Percentiles rank a stretch among this genome's conserved stretches.
Conservation (phyloP, 2,329 filamentous ascomycete genomes). For the Ophiostoma angusticollis region DNA sequence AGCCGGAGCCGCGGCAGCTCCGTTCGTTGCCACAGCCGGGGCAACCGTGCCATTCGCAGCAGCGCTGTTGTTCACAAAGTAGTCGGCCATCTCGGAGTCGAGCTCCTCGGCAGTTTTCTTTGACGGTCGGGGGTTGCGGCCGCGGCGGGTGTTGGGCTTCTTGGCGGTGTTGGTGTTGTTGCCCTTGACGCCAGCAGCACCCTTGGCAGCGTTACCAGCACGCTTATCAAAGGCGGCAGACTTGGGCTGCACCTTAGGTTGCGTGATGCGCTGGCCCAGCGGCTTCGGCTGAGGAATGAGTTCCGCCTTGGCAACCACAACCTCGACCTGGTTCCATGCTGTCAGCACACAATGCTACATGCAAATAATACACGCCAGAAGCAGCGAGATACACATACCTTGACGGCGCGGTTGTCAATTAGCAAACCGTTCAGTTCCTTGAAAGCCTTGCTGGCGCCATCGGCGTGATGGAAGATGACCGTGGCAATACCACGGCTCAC, state of each 20-base stretch:
- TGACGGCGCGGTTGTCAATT: slow-evolving; percentile 82
- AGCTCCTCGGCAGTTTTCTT: slow-evolving; percentile 93
- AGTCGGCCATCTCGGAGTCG: slow-evolving; percentile 95
- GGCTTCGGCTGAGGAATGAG: slow-evolving; percentile 54
- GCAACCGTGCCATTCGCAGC: slow-evolving; percentile 25
- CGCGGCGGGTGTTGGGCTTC: slow-evolving; percentile 33
- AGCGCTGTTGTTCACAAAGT: slow-evolving; percentile 53
- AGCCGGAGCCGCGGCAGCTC: slow-evolving; percentile 30
- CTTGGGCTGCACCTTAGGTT: slow-evolving; percentile 65
- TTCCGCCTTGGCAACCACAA: slow-evolving; percentile 67
- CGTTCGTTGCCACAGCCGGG: slow-evolving; percentile 23
- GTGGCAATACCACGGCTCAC: slow-evolving; percentile 86
- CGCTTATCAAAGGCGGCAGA: slow-evolving; percentile 66
- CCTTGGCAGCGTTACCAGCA: slow-evolving; percentile 35
- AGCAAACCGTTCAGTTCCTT: slow-evolving; percentile 75
- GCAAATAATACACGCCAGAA: not conserved
- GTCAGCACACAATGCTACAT: too few species aligned
- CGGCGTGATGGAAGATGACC: slow-evolving; percentile 69
- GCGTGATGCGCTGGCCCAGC: slow-evolving; percentile 66
- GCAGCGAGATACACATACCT: slow-evolving; percentile 39
- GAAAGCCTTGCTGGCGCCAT: slow-evolving; percentile 74
- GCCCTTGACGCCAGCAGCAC: slow-evolving; percentile 29
- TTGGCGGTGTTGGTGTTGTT: slow-evolving; percentile 26
- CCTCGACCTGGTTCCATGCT: slow-evolving; percentile 90
- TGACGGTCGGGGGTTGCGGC: slow-evolving; percentile 50